phyloP scores from a whole-genome alignment of 495 filamentous ascomycete genomes.

The Rostrohypoxylon terebratum region DNA sequence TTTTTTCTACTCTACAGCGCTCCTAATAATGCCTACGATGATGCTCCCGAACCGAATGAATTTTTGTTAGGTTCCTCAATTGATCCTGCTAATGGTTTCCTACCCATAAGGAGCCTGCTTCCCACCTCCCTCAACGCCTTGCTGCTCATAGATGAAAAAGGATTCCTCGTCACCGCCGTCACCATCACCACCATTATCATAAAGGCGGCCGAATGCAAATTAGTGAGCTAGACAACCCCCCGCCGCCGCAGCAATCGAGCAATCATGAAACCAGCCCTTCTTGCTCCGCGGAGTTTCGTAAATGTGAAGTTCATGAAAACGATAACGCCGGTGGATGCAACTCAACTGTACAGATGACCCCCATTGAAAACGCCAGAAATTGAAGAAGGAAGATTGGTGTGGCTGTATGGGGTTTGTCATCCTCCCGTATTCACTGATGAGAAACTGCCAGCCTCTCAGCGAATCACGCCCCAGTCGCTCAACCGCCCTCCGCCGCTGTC shows the following conservation, averaged over 20 bases:
- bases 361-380: slow-evolving; percentile 39
- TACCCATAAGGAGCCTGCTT: slow-evolving; percentile 5
- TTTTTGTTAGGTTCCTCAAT: slow-evolving; percentile 6
- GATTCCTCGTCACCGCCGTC: slow-evolving; percentile 2
- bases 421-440: slow-evolving; percentile 29
- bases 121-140: slow-evolving; percentile 37
- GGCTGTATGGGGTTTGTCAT: slow-evolving; percentile 13
- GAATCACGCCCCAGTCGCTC: slow-evolving; percentile 77
- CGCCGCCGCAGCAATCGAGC: slow-evolving; percentile 16
- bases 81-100: slow-evolving; percentile 9
- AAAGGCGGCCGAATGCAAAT: slow-evolving; percentile 30
- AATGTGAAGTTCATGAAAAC: slow-evolving; percentile 23
- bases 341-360: slow-evolving; percentile 18
- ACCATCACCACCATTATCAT: slow-evolving; percentile 9
- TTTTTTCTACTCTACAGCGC: slow-evolving; percentile 15
- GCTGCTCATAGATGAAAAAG: slow-evolving; percentile 27
- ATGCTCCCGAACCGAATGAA: slow-evolving; percentile 6
- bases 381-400: slow-evolving; percentile 14
- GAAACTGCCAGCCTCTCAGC: slow-evolving; percentile 55
- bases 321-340: slow-evolving; percentile 42
- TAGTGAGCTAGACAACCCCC: slow-evolving; percentile 13
- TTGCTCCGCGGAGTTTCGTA: slow-evolving; percentile 17
- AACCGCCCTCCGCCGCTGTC: slow-evolving; percentile 68
- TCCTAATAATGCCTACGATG: slow-evolving; percentile 20
- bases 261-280: slow-evolving; percentile 17